Percentiles rank a stretch among this genome's conserved stretches.
phyloP scores from a whole-genome alignment of 1,284 basidiomycete genomes.

The Boletus mariae region DNA sequence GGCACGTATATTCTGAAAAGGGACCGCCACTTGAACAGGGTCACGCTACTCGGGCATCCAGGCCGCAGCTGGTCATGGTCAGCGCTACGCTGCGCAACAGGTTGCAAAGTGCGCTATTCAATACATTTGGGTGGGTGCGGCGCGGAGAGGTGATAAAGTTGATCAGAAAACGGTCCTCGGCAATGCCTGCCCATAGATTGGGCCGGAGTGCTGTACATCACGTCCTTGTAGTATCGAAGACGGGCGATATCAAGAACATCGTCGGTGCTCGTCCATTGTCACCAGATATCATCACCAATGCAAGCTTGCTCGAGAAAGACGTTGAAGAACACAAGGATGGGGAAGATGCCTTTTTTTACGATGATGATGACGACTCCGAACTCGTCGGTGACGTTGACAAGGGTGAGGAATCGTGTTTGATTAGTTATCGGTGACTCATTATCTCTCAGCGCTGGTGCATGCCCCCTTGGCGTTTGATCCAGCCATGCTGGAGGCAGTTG shows the following conservation, averaged over 20 bases:
- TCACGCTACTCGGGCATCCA: slow-evolving; percentile 19
- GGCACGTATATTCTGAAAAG: background rate
- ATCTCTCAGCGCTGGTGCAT: slow-evolving; percentile 40
- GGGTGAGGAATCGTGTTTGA: slow-evolving; percentile 16
- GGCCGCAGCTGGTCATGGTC: slow-evolving; percentile 61
- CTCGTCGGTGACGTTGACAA: slow-evolving; percentile 22
- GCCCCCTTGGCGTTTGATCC: slow-evolving; percentile 52
- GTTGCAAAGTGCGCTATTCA: slow-evolving; percentile 48
- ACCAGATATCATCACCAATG: background rate
- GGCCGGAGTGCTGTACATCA: slow-evolving; percentile 47
- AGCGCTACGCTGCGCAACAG: slow-evolving; percentile 65
- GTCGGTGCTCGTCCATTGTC: slow-evolving; percentile 25
- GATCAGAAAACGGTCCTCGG: slow-evolving; percentile 28
- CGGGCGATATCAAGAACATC: slow-evolving; percentile 51
- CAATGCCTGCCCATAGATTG: slow-evolving; percentile 25
- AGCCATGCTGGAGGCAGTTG: slow-evolving; percentile 61
- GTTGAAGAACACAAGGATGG: slow-evolving; percentile 8
- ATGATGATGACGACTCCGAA: slow-evolving; percentile 22
- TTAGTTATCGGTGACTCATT: slow-evolving; percentile 5
- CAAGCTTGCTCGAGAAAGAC: background rate
- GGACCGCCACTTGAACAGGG: slow-evolving; percentile 6
- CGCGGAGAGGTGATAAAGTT: slow-evolving; percentile 46
- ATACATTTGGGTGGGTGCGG: slow-evolving; percentile 54
- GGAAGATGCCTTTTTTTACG: slow-evolving; percentile 16
- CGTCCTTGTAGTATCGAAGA: slow-evolving; percentile 55